phyloP scores from a whole-genome alignment of 805 yeast species.

The Candida coleopterorum region DNA sequence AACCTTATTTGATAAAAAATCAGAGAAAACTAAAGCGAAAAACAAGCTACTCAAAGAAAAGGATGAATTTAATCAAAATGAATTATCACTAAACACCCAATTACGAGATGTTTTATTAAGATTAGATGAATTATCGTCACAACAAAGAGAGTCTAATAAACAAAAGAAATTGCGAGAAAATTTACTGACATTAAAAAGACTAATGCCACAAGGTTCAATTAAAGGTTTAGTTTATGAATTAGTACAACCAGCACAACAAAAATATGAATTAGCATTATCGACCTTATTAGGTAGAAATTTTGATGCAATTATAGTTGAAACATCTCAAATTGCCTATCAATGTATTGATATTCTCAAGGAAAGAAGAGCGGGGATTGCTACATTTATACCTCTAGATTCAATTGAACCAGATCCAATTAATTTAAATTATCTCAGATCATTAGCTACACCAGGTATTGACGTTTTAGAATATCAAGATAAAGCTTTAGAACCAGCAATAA shows the following conservation, averaged over 20 bases:
- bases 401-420: constrained; percentile 52
- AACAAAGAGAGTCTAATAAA: constrained; percentile 66
- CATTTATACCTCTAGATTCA: constrained; percentile 85
- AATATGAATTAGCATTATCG: constrained; percentile 68
- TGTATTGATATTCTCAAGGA: constrained; percentile 79
- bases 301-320: constrained; percentile 83
- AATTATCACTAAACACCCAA: constrained; percentile 57
- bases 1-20: constrained; percentile 24
- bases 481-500: constrained; percentile 68
- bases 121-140: constrained; percentile 71
- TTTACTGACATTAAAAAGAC: constrained; percentile 59
- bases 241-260: constrained; percentile 69
- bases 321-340: constrained; percentile 59
- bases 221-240: constrained; percentile 76
- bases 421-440: constrained; percentile 48
- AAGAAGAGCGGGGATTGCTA: constrained; percentile 78
- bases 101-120: constrained; percentile 55
- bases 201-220: constrained; percentile 73
- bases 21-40: constrained; percentile 21
- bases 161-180: constrained; percentile 72
- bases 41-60: constrained; percentile 27
- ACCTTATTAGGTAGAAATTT: constrained; percentile 73
- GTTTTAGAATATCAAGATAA: constrained; percentile 63
- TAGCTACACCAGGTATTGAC: constrained; percentile 71
- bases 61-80: constrained; percentile 40